Evolutionary conservation across 441 rosid genomes (phyloP).

Genomic region (Theobroma grandiflorum): DNA sequence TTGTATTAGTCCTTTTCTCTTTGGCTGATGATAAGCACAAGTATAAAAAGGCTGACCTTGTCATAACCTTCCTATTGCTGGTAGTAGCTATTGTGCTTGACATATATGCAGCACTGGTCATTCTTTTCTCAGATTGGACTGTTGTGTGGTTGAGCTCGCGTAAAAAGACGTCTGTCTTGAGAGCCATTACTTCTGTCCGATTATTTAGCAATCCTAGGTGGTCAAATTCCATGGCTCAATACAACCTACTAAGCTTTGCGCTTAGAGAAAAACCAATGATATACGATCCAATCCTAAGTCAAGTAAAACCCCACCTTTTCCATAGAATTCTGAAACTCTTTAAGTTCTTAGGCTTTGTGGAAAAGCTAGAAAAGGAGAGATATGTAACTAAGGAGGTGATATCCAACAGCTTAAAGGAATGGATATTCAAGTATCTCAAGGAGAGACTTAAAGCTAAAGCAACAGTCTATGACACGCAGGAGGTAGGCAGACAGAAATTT

Average conservation of each 20-base stretch:
- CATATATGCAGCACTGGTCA: neutral
- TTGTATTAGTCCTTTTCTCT: neutral
- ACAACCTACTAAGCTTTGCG: constrained; percentile 9
- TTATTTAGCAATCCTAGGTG: neutral
- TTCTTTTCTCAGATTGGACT: constrained; percentile 16
- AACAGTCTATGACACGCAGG: neutral
- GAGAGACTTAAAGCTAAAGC: neutral
- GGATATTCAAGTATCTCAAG: constrained; percentile 13
- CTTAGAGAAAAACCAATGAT: constrained; percentile 10
- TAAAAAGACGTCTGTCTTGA: neutral
- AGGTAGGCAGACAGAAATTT: neutral
- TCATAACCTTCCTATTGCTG: constrained; percentile 7
- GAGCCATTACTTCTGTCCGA: neutral
- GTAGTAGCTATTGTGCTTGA: neutral
- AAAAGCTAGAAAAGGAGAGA: constrained; percentile 6
- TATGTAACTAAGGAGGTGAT: neutral
- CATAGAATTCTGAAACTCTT: neutral
- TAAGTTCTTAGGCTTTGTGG: neutral
- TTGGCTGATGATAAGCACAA: neutral
- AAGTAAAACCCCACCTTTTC: neutral
- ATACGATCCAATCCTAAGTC: neutral
- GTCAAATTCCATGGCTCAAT: constrained; percentile 7
- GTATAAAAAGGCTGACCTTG: neutral
- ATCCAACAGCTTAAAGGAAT: neutral
- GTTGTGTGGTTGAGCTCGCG: neutral